Conservation (phyloP, 192 early-diverging fungal species). For the Spinellus fusiger region DNA sequence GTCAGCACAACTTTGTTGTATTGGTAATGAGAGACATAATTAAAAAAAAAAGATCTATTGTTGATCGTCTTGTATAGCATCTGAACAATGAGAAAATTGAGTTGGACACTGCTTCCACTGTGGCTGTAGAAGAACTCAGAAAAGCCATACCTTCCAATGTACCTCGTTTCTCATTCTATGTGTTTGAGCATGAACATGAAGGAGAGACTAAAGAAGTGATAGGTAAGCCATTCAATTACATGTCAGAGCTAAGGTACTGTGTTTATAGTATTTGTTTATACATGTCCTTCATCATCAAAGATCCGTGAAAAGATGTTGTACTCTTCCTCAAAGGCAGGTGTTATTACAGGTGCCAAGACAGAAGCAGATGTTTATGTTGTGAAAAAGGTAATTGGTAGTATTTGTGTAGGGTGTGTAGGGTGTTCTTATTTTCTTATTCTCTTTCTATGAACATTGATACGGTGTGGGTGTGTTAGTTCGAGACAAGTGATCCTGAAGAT, state of each 20-base stretch:
- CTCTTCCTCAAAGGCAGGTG: slow-evolving; percentile 63
- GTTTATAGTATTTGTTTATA: slow-evolving; percentile 69
- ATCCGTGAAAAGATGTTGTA: slow-evolving; percentile 90
- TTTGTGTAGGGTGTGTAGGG: neutral
- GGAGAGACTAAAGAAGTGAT: slow-evolving; percentile 44
- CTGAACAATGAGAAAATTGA: slow-evolving; percentile 55
- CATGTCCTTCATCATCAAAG: slow-evolving; percentile 76
- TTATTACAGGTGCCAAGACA: slow-evolving; percentile 51
- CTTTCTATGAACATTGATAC: neutral
- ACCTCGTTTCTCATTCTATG: slow-evolving; percentile 73
- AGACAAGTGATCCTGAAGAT: slow-evolving; percentile 57
- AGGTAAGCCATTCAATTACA: slow-evolving; percentile 27
- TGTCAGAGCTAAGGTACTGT: slow-evolving; percentile 2
- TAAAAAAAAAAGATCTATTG: neutral
- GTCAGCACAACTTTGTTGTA: slow-evolving; percentile 55
- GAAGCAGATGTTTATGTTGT: slow-evolving; percentile 47
- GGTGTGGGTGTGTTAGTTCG: slow-evolving; percentile 26
- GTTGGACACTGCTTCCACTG: slow-evolving; percentile 35
- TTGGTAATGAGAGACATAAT: slow-evolving; percentile 31
- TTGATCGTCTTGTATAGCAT: slow-evolving; percentile 11
- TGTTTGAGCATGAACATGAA: slow-evolving; percentile 39
- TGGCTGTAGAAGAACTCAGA: slow-evolving; percentile 45
- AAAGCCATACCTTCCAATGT: slow-evolving; percentile 44
- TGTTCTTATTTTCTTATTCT: neutral
- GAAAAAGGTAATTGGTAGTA: slow-evolving; percentile 44